These are phyloP conservation scores for Fusarium globosum DNA, from an alignment of 2,329 filamentous ascomycete species.

Conservation along the genomic window DNA sequence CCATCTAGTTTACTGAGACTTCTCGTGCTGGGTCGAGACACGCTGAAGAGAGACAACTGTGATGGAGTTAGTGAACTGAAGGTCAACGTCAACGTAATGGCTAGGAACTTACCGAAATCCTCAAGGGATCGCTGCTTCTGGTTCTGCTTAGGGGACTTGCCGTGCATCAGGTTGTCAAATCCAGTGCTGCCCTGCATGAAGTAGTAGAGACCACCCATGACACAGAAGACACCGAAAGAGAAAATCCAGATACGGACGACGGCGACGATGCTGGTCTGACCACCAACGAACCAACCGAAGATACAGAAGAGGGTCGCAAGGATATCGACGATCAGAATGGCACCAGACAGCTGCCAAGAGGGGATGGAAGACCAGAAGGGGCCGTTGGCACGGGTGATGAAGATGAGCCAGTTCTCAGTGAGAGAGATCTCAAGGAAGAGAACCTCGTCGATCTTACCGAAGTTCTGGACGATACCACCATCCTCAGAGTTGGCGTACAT, in stretches of 20 bases:
- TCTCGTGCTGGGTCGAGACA: conserved; percentile 92
- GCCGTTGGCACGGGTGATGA: conserved; percentile 93
- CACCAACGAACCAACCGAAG: conserved; percentile 82
- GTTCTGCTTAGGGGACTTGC: conserved; percentile 83
- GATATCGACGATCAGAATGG: conserved; percentile 84
- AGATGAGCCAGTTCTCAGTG: conserved; percentile 96
- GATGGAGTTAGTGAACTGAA: conserved; percentile 60
- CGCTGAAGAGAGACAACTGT: conserved; percentile 88
- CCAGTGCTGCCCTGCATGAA: conserved; percentile 82
- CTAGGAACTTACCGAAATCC: conserved; percentile 80
- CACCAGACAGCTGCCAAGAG: conserved; percentile 84
- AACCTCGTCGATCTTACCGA: conserved; percentile 82
- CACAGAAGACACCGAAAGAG: conserved; percentile 88
- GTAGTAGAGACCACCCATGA: conserved; percentile 80
- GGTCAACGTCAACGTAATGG: background rate
- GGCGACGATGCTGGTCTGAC: conserved; percentile 80
- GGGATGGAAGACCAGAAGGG: conserved; percentile 92
- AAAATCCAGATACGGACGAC: conserved; percentile 92
- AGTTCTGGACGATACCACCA: conserved; percentile 91
- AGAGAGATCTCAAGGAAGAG: conserved; percentile 91
- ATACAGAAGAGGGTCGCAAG: conserved; percentile 87
- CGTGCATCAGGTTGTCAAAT: conserved; percentile 95
- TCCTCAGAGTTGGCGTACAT: conserved; percentile 76
- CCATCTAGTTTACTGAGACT: conserved; percentile 71
- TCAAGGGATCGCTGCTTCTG: conserved; percentile 87